Base-by-base conservation (phyloP, 2,329 filamentous ascomycete genomes). In the Aspergillus jensenii region DNA sequence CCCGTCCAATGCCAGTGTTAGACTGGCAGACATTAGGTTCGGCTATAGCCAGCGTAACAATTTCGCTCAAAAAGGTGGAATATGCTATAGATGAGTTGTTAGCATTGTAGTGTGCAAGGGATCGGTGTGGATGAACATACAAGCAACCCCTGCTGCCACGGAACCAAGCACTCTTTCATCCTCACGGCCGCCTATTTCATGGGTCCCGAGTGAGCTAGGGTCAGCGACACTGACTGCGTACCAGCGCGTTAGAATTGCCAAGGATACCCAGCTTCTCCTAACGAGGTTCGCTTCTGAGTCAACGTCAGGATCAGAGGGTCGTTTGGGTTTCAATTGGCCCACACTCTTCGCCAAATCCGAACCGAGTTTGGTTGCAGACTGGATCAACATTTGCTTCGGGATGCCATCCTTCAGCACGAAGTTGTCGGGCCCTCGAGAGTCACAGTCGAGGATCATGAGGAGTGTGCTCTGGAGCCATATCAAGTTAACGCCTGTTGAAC, bases 391-490 rank as follows among this genome's bases (percentile, higher is more conserved):
- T 19, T 71, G 68, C 59, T 78, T 78, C 2, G 74, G 71, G 14
- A 74, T 60, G n/a, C 74, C 74, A 56, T 76, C 71, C 60, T 76
- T 76, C 40, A 72, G 63, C 23, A 72, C 68, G 21, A 78, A 66
- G 50, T 78, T 78, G 39, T 78, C 74, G 1, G 76, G 75, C 2
- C 74, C 74, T 41, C 75, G 75, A 9, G 69, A 66, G 47, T 78
- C 76, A 55, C 74, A 75, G 44, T 79, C 77, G 11, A 79, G 68
- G 17, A 76, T 71, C 70, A 79, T 73, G 19, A 79, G 63, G 8
- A 74, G 66, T 49, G 77, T 65, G 33, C 71, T 71, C 59, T 78
- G 76, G n/a, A 78, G 67, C 65, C 73, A 75, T 21, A 78, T 64
- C 25, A 78, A 54, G 57, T 78, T 78, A 37, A 71, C 67, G 1